Evolutionary conservation across 169 alveolate genomes (phyloP), one percentile per base, ranked within the genome.

Genomic region (Babesia sp.): DNA sequence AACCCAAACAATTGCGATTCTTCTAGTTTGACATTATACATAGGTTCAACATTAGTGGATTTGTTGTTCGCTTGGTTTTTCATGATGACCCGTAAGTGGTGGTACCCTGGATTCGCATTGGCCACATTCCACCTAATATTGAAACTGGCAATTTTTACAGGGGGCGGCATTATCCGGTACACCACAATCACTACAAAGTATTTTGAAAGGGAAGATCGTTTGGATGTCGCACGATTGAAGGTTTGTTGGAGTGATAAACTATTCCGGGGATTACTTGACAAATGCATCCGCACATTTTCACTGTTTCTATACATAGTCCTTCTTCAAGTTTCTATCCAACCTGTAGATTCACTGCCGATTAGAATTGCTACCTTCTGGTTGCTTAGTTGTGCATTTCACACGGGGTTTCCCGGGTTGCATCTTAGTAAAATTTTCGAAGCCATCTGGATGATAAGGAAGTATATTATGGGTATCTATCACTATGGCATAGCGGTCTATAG

Each of bases 271-370:
- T 45, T 50, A 0, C 9, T 64, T 20, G 41, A 31, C 34, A 64
- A 64, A 42, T 64, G 59, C 61, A 8, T 1, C 22, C 33, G 74
- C 8, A 46, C 61, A 3, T 29, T 64, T 3, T 48, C 63, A 16
- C 26, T 64, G 26, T 16, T 45, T 1, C 36, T 36, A 34, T 64
- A 46, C 2, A n/a, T 45, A 8, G n/a, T 14, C 42, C 11, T 48
- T 6, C 48, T 11, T n/a, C 0, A 46, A 1, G 18, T 29, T 5
- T n/a, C 18, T 48, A n/a, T 5, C n/a, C 18, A 33, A 2, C 20
- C 48, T 24, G 5, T 12, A 7, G 6, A 16, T 3, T 29, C 74
- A 24, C 31, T 31, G 11, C 6, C 2, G 26, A 48, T 22, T 0
- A 7, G 18, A 3, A 18, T 64, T 29, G 12, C 48, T 2, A 28